Evolutionary conservation across 2,329 filamentous ascomycete genomes (phyloP).

Genomic region (Ilyonectria mors-panacis): DNA sequence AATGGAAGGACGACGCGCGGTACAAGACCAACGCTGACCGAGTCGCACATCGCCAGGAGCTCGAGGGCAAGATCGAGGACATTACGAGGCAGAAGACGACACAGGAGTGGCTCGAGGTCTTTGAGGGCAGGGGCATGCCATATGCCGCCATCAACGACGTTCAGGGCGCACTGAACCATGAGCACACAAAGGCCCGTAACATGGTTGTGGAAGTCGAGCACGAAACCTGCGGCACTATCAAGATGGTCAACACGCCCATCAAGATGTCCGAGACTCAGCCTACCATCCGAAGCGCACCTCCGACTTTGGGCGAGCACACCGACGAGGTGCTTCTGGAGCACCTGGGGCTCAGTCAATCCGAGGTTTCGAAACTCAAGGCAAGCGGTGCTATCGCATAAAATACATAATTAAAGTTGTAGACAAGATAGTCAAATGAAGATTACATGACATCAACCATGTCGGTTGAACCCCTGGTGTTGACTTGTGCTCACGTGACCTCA

Average conservation of each 20-base stretch:
- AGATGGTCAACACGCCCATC: conserved; percentile 93
- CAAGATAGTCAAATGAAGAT: not conserved
- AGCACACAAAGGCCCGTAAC: conserved; percentile 85
- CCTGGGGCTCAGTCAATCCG: conserved; percentile 70
- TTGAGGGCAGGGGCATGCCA: conserved; percentile 94
- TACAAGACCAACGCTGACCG: conserved; percentile 75
- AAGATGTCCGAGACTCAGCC: conserved; percentile 92
- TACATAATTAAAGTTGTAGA: not conserved
- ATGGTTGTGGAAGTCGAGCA: conserved; percentile 96
- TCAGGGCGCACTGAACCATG: conserved; percentile 84
- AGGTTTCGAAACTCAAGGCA: conserved; percentile 74
- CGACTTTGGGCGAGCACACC: conserved; percentile 89
- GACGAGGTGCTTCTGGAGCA: conserved; percentile 79
- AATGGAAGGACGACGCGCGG: conserved; percentile 72
- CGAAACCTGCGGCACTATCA: conserved; percentile 84
- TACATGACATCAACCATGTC: not conserved
- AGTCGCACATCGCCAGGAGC: conserved; percentile 79
- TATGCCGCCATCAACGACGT: conserved; percentile 96
- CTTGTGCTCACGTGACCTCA: not conserved
- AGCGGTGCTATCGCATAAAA: conserved; percentile 75
- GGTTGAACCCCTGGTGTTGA: not conserved
- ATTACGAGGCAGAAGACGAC: conserved; percentile 85
- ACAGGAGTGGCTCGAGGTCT: conserved; percentile 85
- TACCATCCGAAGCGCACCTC: conserved; percentile 82
- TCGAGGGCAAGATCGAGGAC: conserved; percentile 85